Evolutionary conservation across 108 stramenopile genomes (phyloP), one percentile per base, ranked within the genome.

Genomic region (Cyclotella cryptica): DNA sequence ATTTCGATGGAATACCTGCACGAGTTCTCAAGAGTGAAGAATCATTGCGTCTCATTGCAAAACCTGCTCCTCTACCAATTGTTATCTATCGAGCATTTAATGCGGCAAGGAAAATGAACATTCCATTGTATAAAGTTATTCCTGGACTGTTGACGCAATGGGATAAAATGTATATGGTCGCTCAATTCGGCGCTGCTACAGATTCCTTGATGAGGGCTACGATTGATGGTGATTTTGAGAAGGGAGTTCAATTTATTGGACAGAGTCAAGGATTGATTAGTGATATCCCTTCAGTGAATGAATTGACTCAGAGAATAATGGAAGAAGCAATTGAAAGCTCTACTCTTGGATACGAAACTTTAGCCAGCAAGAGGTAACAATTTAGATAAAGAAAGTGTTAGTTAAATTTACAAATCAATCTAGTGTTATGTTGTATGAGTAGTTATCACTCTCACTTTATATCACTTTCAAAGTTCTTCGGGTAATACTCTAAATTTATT

Each of bases 181-280:
- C 93, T 28, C 93, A 93, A 75, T 93, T 96, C 79, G 95, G 95
- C 12, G 93, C 95, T 15, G 95, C 95, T 10, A 96, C 95, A 3
- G 82, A 92, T 24, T 84, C 83, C 12, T 75, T 96, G 28, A 75
- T 79, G 84, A 85, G 83, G 51, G 95, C 95, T 0, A 93, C 93
- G 6, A 88, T 94, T 13, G 84, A 92, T 67, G 95, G 95, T 7
- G 83, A 92, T 60, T 59, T 54, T 26, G 69, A 88, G 14, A 71
- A 82, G 28, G 95, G 95, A 11, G 95, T 96, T 55, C 95, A 96
- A 70, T 96, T 96, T 72, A 86, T 93, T 59, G 95, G 95, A 3
- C 95, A 96, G 69, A 83, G 80, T 49, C 90, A 91, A 47, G 93
- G 95, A 19, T 63, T 96, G 79, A 93, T 96, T 70, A 58, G 86